Evolutionary conservation across 148 eudicot genomes (phyloP), one percentile per base, ranked within the genome.

Genomic region (Polygonum maritimum): DNA sequence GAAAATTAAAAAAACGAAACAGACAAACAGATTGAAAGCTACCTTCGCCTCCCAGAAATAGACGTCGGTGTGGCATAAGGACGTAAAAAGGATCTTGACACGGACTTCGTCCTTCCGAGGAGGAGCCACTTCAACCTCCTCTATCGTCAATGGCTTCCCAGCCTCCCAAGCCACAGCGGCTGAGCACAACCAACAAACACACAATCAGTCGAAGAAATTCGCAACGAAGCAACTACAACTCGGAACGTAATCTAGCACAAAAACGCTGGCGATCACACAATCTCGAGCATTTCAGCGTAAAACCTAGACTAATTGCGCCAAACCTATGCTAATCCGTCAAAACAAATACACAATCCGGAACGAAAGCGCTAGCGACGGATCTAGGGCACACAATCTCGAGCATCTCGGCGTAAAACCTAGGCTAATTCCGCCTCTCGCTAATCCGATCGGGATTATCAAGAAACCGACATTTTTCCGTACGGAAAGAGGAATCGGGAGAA

Each of bases 71-170:
- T 67, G 71, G 44, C 71, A 67, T 4, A 67, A 67, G 7, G 71
- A 67, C 36, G 71, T 67, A 3, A 67, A 67, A 11, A 67, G 71
- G 71, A 67, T 67, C 71, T 67, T 67, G 12, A 67, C 16, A 1
- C 71, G 71, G 19, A 67, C 71, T 67, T 67, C 71, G 6, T 67
- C 71, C 38, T 67, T 67, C 71, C 36, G 71, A 67, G 71, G 71
- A 36, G 71, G 45, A 2, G 71, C 70, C 70, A 63, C 70, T 38
- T 67, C 71, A 9, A 67, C 71, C 15, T 67, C 71, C 21, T 67
- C 71, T 2, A 67, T 67, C 45, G 44, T 0, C 71, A 67, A 33
- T 67, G 71, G 71, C 45, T 67, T 67, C 71, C 71, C 71, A 15
- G 71, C 71, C 18, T 67, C 45, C 71, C 71, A 67, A 11, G 71